These are phyloP conservation scores for Syzygium syzygioides DNA, from an alignment of 441 rosid genomes.

Conservation along the genomic window DNA sequence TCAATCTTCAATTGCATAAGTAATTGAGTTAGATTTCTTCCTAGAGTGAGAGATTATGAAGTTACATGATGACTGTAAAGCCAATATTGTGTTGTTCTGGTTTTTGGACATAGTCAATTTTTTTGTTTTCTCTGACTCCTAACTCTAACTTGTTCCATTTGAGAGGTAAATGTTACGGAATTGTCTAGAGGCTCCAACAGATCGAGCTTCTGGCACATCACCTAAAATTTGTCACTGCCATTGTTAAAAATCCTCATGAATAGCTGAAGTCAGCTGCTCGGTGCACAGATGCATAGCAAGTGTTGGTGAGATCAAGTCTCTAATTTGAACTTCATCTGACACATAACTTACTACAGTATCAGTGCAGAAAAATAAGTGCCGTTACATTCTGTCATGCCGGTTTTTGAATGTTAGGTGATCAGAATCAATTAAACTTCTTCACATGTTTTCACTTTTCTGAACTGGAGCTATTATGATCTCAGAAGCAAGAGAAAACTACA, in stretches of 20 bases:
- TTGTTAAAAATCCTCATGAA: background rate
- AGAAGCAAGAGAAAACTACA: background rate
- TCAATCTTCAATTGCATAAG: background rate
- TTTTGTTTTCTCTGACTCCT: background rate
- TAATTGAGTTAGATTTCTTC: background rate
- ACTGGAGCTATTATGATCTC: background rate
- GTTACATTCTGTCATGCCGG: background rate
- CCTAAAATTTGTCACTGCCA: background rate
- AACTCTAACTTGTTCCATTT: background rate
- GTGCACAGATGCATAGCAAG: background rate
- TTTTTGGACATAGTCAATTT: background rate
- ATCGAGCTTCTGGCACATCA: background rate
- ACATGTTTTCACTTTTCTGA: background rate
- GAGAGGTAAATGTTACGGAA: background rate
- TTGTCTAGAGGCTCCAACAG: background rate
- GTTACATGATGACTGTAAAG: background rate
- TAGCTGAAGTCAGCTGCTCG: background rate
- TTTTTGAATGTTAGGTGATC: background rate
- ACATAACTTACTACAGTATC: background rate
- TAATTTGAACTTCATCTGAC: background rate
- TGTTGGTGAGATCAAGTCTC: background rate
- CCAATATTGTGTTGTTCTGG: background rate
- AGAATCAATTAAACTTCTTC: background rate
- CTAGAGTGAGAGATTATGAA: background rate
- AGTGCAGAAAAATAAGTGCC: background rate